Evolutionary conservation across 176 grass and related monocot species (phyloP).

Genomic region (Poa annua): DNA sequence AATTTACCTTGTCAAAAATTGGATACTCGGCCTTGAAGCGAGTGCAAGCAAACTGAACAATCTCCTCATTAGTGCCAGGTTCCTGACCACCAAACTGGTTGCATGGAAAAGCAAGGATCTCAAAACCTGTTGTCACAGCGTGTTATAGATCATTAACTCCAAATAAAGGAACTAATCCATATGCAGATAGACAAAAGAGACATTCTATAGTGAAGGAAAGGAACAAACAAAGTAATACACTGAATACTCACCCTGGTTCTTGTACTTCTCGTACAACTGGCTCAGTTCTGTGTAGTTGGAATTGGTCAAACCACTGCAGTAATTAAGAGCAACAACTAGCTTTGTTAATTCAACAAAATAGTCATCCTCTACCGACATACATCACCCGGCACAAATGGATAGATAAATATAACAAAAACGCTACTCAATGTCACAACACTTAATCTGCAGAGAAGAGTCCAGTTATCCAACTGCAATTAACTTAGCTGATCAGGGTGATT

Average conservation of each 20-base stretch:
- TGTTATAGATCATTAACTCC: slow-evolving; percentile 13
- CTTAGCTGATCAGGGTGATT: not conserved
- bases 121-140: slow-evolving; percentile 59
- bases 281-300: slow-evolving; percentile 75
- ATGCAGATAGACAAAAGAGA: not conserved
- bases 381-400: not conserved
- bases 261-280: slow-evolving; percentile 74
- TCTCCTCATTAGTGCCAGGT: slow-evolving; percentile 88
- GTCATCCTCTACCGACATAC: not conserved
- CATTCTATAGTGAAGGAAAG: slow-evolving; percentile 19
- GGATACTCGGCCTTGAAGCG: slow-evolving; percentile 87
- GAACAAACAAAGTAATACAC: not conserved
- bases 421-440: not conserved
- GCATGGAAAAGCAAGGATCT: slow-evolving; percentile 94
- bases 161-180: not conserved
- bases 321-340: slow-evolving; percentile 9
- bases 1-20: slow-evolving; percentile 89
- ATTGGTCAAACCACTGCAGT: slow-evolving; percentile 74
- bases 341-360: slow-evolving; percentile 28
- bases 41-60: slow-evolving; percentile 82
- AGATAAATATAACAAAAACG: not conserved
- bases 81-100: slow-evolving; percentile 91
- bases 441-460: slow-evolving; percentile 30
- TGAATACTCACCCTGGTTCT: slow-evolving; percentile 56
- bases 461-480: not conserved